A percentile compares a stretch with the other conserved stretches of the same genome.
These are phyloP conservation scores for Phytophthora quininea DNA, from an alignment of 352 stramenopile genomes.

Conservation along the genomic window DNA sequence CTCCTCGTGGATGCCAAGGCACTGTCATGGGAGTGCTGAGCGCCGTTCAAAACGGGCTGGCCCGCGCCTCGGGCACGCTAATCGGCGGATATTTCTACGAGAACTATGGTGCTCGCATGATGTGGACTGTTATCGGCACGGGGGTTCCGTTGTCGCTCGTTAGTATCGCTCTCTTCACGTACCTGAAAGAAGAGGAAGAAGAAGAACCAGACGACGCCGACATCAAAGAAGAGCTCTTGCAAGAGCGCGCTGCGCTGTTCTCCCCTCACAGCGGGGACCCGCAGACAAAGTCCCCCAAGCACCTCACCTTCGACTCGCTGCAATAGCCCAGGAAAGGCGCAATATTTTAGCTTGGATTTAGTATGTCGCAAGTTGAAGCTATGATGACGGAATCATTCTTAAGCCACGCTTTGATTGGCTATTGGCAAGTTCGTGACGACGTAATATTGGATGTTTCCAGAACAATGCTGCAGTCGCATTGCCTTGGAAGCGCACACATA, in stretches of 20 bases:
- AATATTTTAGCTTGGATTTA: not conserved
- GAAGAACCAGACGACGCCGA: constrained; percentile 6
- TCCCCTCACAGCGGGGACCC: constrained; percentile 30
- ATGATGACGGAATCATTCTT: not conserved
- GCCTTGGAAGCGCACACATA: not conserved
- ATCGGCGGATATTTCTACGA: constrained; percentile 81
- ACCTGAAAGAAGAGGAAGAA: constrained; percentile 49
- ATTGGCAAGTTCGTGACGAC: not conserved
- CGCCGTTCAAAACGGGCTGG: constrained; percentile 71
- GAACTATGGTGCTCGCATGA: constrained; percentile 59
- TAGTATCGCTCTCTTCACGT: constrained; percentile 61
- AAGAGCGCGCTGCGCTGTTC: constrained; percentile 25
- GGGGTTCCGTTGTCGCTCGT: constrained; percentile 68
- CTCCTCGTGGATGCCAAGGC: constrained; percentile 60
- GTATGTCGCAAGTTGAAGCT: not conserved
- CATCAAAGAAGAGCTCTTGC: constrained; percentile 18
- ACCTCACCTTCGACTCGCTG: constrained; percentile 26
- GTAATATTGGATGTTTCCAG: not conserved
- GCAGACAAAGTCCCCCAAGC: constrained; percentile 28
- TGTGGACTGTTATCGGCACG: constrained; percentile 71
- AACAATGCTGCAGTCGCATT: not conserved
- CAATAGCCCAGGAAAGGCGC: constrained; percentile 1
- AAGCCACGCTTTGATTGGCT: not conserved
- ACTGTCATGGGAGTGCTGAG: constrained; percentile 79
- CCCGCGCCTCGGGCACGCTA: constrained; percentile 60